Conservation (phyloP, 495 filamentous ascomycete species). For the Bryoglossum gracile region DNA sequence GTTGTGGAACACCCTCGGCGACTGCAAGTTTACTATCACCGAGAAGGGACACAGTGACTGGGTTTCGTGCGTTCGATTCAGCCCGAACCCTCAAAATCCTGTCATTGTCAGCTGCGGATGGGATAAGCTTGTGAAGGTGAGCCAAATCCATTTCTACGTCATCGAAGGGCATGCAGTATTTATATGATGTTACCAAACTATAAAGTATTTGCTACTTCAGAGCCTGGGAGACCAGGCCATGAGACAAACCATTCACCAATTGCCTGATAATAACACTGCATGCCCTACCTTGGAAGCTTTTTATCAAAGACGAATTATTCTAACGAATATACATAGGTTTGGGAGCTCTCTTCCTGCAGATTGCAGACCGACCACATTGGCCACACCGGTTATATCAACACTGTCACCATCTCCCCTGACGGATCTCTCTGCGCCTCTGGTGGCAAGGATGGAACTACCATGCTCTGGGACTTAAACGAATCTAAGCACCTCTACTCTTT, state of each 20-base stretch:
- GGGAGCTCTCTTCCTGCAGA: conserved; percentile 98
- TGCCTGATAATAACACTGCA: conserved; percentile 57
- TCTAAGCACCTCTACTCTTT: conserved; percentile 99
- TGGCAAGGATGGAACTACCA: conserved; percentile 99
- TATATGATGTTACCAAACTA: conserved; percentile 77
- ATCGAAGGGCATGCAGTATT: conserved; percentile 18
- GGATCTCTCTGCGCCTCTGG: conserved; percentile 98
- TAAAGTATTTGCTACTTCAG: conserved; percentile 99
- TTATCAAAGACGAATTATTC: conserved; percentile 1
- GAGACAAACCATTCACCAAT: conserved; percentile 94
- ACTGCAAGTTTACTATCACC: conserved; percentile 99
- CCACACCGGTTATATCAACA: conserved; percentile 99
- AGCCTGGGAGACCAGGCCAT: conserved; percentile 73
- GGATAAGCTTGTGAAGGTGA: conserved; percentile 99
- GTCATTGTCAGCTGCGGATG: conserved; percentile 98
- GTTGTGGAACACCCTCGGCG: conserved; percentile 99
- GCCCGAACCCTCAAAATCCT: conserved; percentile 98
- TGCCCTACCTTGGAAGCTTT: conserved; percentile 21
- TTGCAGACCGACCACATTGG: conserved; percentile 99
- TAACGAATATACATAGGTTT: conserved; percentile 57
- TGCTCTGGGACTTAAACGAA: conserved; percentile 99
- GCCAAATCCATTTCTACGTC: conserved; percentile 25
- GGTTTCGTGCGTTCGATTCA: conserved; percentile 99
- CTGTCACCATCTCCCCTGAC: conserved; percentile 99
- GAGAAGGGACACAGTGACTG: conserved; percentile 99